Evolutionary conservation across 257 asterid genomes (phyloP).

Genomic region (Solanum appendiculatum): DNA sequence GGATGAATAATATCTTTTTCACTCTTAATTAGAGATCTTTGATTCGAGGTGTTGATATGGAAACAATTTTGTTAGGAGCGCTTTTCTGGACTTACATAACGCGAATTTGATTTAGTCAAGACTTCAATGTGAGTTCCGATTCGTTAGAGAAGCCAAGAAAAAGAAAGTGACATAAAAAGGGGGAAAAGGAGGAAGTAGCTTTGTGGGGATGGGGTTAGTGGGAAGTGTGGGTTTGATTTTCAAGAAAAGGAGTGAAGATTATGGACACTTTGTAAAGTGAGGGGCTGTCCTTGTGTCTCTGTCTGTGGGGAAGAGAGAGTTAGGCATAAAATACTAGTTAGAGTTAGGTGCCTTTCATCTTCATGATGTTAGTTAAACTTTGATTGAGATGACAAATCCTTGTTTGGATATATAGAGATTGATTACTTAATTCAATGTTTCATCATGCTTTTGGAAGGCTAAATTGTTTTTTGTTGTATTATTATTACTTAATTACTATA

Average conservation of each 20-base stretch:
- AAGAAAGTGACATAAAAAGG: background rate
- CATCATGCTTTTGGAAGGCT: background rate
- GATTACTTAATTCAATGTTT: background rate
- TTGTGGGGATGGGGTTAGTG: conserved; percentile 1
- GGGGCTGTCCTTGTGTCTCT: background rate
- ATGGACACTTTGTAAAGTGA: background rate
- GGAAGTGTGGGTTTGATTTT: background rate
- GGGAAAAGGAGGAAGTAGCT: background rate
- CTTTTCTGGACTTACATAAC: too few relatives aligned
- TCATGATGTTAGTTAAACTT: background rate
- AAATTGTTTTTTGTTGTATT: background rate
- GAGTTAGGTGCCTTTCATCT: background rate
- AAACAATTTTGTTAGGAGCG: too few relatives aligned
- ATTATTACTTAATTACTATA: background rate
- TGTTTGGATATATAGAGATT: background rate
- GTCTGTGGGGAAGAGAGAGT: background rate
- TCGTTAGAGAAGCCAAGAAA: background rate
- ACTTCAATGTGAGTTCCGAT: background rate
- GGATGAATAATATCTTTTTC: accelerated
- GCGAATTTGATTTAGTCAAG: accelerated
- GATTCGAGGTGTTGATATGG: background rate
- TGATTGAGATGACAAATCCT: background rate
- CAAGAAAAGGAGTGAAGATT: background rate
- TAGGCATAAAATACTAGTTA: background rate
- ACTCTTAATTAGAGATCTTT: background rate